These are phyloP conservation scores for Tulasnella sp. DNA, from an alignment of 768 basidiomycete genomes.

Conservation along the genomic window DNA sequence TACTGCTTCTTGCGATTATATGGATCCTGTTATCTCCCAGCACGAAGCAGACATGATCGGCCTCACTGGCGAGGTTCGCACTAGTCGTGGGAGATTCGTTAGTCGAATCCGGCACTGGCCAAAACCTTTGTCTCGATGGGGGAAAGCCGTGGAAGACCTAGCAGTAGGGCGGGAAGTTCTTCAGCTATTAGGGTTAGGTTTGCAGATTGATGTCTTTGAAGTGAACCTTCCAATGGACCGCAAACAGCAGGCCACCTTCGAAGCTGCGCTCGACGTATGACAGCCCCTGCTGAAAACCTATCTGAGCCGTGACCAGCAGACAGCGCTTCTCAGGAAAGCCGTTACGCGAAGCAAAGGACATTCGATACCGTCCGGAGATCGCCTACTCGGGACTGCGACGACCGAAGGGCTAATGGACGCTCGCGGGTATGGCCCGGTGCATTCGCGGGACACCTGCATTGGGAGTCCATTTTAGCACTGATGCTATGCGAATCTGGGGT, in stretches of 20 bases:
- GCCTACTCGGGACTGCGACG: neutral
- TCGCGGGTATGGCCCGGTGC: neutral
- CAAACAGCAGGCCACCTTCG: neutral
- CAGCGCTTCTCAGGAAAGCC: neutral
- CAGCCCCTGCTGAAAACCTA: neutral
- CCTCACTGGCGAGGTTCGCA: no score
- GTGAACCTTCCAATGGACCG: neutral
- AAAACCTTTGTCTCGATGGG: neutral
- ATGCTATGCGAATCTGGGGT: neutral
- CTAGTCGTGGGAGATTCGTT: neutral
- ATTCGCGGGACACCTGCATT: neutral
- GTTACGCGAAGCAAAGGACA: neutral
- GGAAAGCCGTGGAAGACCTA: neutral
- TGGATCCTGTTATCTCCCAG: no score
- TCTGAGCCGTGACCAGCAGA: neutral
- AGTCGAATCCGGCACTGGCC: neutral
- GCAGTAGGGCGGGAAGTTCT: neutral
- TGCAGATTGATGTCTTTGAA: neutral
- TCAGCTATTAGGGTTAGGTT: neutral
- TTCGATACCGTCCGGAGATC: neutral
- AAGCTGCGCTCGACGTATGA: neutral
- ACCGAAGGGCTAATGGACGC: neutral
- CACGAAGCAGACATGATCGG: no score
- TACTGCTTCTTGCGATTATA: no score
- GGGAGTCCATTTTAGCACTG: neutral